A percentile compares a stretch with the other conserved stretches of the same genome.
phyloP scores from a whole-genome alignment of 192 early-diverging fungal species.

The Coemansia sp. region DNA sequence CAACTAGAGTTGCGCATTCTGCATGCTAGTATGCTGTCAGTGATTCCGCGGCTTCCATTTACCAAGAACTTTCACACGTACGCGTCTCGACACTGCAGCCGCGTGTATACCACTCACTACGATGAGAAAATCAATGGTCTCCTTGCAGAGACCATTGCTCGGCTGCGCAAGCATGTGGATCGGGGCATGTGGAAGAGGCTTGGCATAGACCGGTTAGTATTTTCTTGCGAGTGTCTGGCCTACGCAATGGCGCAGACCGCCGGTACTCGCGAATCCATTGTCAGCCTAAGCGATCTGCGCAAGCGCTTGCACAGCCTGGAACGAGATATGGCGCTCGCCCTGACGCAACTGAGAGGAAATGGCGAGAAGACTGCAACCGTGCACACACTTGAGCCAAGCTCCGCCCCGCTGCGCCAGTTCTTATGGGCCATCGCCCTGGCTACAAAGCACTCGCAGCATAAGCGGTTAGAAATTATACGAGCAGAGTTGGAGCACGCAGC shows the following conservation, averaged over 20 bases:
- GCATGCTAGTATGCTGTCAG: conserved; percentile 13
- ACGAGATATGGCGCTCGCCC: not conserved
- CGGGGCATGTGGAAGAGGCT: not conserved
- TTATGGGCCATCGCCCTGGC: conserved; percentile 23
- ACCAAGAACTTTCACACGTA: conserved; percentile 31
- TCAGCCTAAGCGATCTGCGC: not conserved
- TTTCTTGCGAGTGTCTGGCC: conserved; percentile 18
- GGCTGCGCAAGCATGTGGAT: not conserved
- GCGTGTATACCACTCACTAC: not conserved
- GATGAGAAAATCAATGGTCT: not conserved
- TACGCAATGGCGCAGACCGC: conserved; percentile 1
- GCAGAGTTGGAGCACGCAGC: conserved; percentile 8
- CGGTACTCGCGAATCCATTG: not conserved
- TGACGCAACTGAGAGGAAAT: too few species aligned
- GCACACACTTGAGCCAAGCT: not conserved
- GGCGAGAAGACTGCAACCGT: too few species aligned
- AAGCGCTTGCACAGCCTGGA: conserved; percentile 16
- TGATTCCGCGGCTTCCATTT: conserved; percentile 30
- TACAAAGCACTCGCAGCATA: not conserved
- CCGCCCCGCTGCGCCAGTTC: conserved; percentile 17
- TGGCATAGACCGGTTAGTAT: conserved; percentile 12
- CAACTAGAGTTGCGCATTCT: conserved; percentile 11
- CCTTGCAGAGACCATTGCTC: not conserved
- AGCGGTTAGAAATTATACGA: not conserved
- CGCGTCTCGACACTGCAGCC: conserved; percentile 21